Percentiles rank a stretch among this genome's conserved stretches.
Evolutionary conservation across 2,329 filamentous ascomycete genomes (phyloP).

Genomic region (Pseudogymnoascus sp.): DNA sequence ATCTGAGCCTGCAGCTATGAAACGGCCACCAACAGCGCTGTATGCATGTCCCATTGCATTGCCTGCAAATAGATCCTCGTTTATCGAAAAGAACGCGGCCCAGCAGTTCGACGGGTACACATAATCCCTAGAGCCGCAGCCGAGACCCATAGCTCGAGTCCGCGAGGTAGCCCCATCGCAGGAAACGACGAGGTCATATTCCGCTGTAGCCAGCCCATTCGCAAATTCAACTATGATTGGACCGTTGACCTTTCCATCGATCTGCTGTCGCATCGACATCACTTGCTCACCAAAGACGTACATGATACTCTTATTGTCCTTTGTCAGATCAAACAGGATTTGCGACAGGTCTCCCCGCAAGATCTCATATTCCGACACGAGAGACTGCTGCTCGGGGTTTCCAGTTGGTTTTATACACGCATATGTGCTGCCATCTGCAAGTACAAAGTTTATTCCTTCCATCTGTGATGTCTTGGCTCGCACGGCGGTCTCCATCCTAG

Average conservation of each 20-base stretch:
- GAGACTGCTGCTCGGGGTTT: constrained; percentile 35
- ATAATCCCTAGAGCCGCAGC: constrained; percentile 34
- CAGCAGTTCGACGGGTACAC: constrained; percentile 34
- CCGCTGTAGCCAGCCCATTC: constrained; percentile 30
- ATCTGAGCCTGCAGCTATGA: constrained; percentile 32
- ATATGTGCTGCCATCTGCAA: constrained; percentile 32
- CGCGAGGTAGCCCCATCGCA: constrained; percentile 42
- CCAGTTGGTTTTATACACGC: constrained; percentile 32
- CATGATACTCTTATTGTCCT: constrained; percentile 30
- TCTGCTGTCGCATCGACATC: constrained; percentile 27
- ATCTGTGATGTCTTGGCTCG: constrained; percentile 34
- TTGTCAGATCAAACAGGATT: constrained; percentile 36
- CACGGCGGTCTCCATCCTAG: constrained; percentile 34
- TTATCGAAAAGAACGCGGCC: constrained; percentile 38
- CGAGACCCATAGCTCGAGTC: constrained; percentile 40
- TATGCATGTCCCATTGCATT: constrained; percentile 33
- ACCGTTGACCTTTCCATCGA: constrained; percentile 27
- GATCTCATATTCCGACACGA: constrained; percentile 32
- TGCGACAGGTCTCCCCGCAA: constrained; percentile 39
- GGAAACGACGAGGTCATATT: constrained; percentile 44
- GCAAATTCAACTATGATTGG: constrained; percentile 33
- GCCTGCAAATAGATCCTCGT: constrained; percentile 33
- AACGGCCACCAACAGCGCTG: constrained; percentile 34
- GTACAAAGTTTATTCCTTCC: constrained; percentile 38
- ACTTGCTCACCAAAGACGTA: constrained; percentile 29